Evolutionary conservation across 305 asterid species (phyloP).

Genomic region (Fraxinus velutina): DNA sequence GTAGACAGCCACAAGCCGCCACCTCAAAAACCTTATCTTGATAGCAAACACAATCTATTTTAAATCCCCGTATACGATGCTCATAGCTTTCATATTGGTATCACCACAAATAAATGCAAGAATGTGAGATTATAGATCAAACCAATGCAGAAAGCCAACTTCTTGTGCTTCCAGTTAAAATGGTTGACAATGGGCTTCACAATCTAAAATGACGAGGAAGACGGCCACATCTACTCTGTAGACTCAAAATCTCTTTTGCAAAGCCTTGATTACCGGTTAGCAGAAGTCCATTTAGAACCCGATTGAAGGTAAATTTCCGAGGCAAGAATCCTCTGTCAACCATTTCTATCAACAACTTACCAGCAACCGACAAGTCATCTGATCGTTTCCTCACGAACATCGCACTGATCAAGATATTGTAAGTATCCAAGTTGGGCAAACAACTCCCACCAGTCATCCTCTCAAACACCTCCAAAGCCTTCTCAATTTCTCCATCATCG

Average conservation of each 20-base stretch:
- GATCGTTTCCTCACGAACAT: constrained; percentile 81
- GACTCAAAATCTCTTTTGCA: constrained; percentile 69
- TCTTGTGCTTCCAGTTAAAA: constrained; percentile 9
- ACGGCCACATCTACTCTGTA: constrained; percentile 49
- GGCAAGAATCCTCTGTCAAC: constrained; percentile 76
- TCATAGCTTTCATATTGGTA: background rate
- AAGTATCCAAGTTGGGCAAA: constrained; percentile 82
- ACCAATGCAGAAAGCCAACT: background rate
- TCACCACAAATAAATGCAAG: background rate
- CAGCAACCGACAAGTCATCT: constrained; percentile 70
- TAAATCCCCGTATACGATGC: background rate
- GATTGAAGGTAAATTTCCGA: constrained; percentile 64
- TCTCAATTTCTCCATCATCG: constrained; percentile 75
- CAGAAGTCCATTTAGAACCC: constrained; percentile 80
- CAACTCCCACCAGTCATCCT: constrained; percentile 59
- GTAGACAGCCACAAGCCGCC: background rate
- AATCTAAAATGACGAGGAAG: constrained; percentile 61
- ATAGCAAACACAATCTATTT: background rate
- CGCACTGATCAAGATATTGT: constrained; percentile 69
- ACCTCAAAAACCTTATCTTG: background rate
- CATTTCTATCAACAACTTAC: constrained; percentile 80
- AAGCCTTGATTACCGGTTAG: constrained; percentile 82
- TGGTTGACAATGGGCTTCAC: constrained; percentile 30
- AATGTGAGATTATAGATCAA: background rate
- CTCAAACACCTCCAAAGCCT: constrained; percentile 59